These are phyloP conservation scores for Tetrahymena thermophila DNA, from an alignment of 73 alveolate genomes.

Conservation along the genomic window DNA sequence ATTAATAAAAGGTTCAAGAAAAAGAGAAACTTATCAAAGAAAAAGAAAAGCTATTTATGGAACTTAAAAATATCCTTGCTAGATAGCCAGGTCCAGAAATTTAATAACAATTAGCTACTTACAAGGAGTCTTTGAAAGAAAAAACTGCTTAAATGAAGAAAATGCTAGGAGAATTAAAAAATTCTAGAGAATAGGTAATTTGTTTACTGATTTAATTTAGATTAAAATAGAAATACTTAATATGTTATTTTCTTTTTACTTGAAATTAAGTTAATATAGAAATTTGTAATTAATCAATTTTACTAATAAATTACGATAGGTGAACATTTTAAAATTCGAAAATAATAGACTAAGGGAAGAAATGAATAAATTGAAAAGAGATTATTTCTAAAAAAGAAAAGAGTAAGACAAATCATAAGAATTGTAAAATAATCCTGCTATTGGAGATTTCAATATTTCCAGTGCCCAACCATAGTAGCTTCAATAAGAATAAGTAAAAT, in stretches of 20 bases:
- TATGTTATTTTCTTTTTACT: conserved; percentile 52
- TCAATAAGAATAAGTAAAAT: background rate
- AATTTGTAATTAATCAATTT: background rate
- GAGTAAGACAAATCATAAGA: conserved; percentile 33
- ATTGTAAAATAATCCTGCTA: background rate
- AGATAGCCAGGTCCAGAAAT: conserved; percentile 99
- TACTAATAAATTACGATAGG: conserved; percentile 30
- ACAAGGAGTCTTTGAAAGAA: conserved; percentile 96
- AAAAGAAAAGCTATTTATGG: conserved; percentile 98
- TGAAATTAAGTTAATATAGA: background rate
- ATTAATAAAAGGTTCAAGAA: conserved; percentile 51
- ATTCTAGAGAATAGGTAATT: conserved; percentile 29
- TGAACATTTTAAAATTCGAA: conserved; percentile 71
- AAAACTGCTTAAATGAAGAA: conserved; percentile 87
- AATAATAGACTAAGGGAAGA: conserved; percentile 71
- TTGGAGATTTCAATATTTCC: background rate
- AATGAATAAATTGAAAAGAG: conserved; percentile 52
- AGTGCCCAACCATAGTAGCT: background rate
- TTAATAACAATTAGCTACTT: conserved; percentile 91
- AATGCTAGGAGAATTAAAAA: conserved; percentile 80
- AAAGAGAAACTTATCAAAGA: conserved; percentile 96
- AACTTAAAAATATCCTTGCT: conserved; percentile 97
- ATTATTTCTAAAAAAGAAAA: conserved; percentile 61
- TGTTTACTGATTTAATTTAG: background rate
- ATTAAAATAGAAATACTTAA: background rate